Base-by-base conservation (phyloP, 1,284 basidiomycete genomes). In the Tausonia pullulans region DNA sequence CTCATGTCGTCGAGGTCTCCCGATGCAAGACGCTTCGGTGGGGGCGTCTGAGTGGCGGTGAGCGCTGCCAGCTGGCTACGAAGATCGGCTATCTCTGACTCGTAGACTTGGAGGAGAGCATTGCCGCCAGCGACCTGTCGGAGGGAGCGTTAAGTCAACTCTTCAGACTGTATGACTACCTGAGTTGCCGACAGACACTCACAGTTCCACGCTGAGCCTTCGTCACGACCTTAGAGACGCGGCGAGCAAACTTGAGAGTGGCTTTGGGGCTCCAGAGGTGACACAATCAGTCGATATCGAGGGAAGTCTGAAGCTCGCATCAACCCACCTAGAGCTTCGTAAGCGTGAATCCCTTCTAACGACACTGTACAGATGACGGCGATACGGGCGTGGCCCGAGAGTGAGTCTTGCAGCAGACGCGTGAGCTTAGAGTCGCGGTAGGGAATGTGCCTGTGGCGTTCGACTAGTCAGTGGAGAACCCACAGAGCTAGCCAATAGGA, bases 401-500 rank as follows among this genome's bases (percentile, higher is more conserved):
- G 73, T 0, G 81, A 81, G 50, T 81, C 81, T 71, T 82, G 80
- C 7, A 82, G 74, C 16, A 82, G 72, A 41, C 81, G 77, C 0
- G 79, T 81, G 58, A 77, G 72, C 63, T 83, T 82, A 14, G 79
- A 81, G 68, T 82, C 79, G 41, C 81, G 79, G 69, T 81, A 83
- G 0, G 81, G 80, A 16, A 83, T 77, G 69, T 82, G 81, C 3
- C 71, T 68, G 44, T 4, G 39, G 13, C 10, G 63, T 63, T 27
- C 68, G 66, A 5, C 46, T 50, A 2, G 27, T 1, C 3, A 61
- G 54, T 6, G 60, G 27, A 9, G 63, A 43, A 63, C 62, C 67
- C 27, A 27, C 27, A 27, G 27, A 27, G 27, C 27, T 27, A 27
- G 27, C 27, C 27, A 27, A 27, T 27, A 27, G 27, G 27, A 27